Percentiles rank a stretch among this genome's conserved stretches.
Evolutionary conservation across 768 basidiomycete genomes (phyloP).

Genomic region (Lactarius quietus): DNA sequence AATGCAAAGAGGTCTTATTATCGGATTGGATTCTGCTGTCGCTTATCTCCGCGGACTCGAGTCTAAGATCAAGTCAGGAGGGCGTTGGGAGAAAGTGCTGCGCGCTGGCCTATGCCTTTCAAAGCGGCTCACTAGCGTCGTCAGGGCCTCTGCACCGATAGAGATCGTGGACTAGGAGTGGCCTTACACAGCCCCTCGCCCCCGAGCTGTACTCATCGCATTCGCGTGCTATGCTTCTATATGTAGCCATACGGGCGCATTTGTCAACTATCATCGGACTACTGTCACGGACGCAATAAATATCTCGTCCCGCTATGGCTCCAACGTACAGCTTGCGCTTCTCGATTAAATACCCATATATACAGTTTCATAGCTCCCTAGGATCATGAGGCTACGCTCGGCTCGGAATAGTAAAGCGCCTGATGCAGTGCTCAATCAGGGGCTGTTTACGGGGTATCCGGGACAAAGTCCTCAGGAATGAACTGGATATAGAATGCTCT

Average conservation of each 20-base stretch:
- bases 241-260: background rate
- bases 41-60: background rate
- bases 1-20: background rate
- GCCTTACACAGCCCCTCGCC: background rate
- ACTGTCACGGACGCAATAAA: background rate
- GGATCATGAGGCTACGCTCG: background rate
- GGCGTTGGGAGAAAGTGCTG: background rate
- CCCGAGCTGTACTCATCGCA: background rate
- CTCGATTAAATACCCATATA: background rate
- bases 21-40: background rate
- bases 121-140: background rate
- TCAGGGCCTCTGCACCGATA: too few species aligned
- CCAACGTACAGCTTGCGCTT: background rate
- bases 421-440: background rate
- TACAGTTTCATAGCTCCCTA: background rate
- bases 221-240: background rate
- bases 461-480: conserved; percentile 14
- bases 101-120: background rate
- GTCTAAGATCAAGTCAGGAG: background rate
- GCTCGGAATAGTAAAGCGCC: background rate
- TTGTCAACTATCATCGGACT: background rate
- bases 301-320: background rate
- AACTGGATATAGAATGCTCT: conserved; percentile 19
- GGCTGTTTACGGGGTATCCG: background rate
- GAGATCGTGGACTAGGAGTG: background rate